phyloP scores from a whole-genome alignment of 805 yeast species.

The Cyberlindnera mrakii region DNA sequence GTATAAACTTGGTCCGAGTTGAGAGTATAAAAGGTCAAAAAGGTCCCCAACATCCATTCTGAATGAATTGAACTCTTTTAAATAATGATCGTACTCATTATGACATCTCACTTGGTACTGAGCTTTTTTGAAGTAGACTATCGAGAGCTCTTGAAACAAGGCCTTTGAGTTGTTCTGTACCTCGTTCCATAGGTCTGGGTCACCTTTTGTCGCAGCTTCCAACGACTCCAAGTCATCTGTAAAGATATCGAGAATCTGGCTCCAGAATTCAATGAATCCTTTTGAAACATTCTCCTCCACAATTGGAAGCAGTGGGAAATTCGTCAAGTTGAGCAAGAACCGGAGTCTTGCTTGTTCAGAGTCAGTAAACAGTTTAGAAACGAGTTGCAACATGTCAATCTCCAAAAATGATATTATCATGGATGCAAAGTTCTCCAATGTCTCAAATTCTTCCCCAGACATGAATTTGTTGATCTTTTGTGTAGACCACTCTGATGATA shows the following conservation, averaged over 20 bases:
- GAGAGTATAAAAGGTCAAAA: slow-evolving; percentile 62
- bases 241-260: slow-evolving; percentile 53
- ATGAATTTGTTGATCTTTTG: slow-evolving; percentile 31
- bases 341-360: slow-evolving; percentile 34
- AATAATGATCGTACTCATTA: slow-evolving; percentile 27
- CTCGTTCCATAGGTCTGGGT: slow-evolving; percentile 24
- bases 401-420: slow-evolving; percentile 42
- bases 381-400: slow-evolving; percentile 37
- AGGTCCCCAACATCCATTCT: slow-evolving; percentile 75
- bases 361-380: slow-evolving; percentile 32
- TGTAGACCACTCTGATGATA: slow-evolving; percentile 43
- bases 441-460: slow-evolving; percentile 29
- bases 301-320: slow-evolving; percentile 51
- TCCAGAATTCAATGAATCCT: slow-evolving; percentile 63
- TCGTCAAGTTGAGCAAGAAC: slow-evolving; percentile 46
- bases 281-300: slow-evolving; percentile 52
- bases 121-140: slow-evolving; percentile 64
- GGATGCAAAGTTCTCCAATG: slow-evolving; percentile 37
- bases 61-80: slow-evolving; percentile 55
- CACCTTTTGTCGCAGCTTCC: slow-evolving; percentile 27
- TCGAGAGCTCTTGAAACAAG: slow-evolving; percentile 47
- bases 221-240: slow-evolving; percentile 41
- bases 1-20: slow-evolving; percentile 50
- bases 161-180: slow-evolving; percentile 28
- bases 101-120: slow-evolving; percentile 37